Percentiles rank a stretch among this genome's conserved stretches.
Conservation (phyloP, 345 rosid species). For the Citrus reticulata region DNA sequence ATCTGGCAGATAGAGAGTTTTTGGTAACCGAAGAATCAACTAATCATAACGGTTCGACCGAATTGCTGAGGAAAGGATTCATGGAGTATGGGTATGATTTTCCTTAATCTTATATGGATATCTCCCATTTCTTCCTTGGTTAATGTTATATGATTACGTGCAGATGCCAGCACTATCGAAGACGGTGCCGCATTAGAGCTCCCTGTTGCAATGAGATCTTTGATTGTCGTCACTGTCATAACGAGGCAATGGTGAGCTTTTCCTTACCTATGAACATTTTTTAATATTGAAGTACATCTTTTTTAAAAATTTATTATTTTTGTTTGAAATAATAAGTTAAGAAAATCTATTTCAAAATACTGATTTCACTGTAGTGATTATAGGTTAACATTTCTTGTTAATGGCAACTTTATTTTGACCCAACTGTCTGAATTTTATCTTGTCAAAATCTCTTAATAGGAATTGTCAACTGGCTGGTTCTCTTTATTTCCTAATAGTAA, state of each 20-base stretch:
- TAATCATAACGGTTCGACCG: conserved; percentile 11
- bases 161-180: conserved; percentile 69
- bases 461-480: neutral
- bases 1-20: conserved; percentile 19
- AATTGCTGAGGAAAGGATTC: conserved; percentile 41
- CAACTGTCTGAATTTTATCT: neutral
- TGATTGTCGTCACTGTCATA: conserved; percentile 90
- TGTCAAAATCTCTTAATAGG: neutral
- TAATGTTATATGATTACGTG: neutral
- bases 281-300: neutral
- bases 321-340: neutral
- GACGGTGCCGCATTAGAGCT: conserved; percentile 77
- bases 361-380: neutral
- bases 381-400: neutral
- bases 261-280: neutral
- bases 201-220: conserved; percentile 83
- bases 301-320: too few species aligned
- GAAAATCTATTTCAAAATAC: neutral
- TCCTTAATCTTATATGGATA: neutral
- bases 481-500: neutral
- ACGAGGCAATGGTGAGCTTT: conserved; percentile 58
- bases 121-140: neutral
- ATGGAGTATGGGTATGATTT: conserved; percentile 65
- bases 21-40: conserved; percentile 14
- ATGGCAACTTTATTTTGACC: neutral